These are phyloP conservation scores for Pinus albicaulis DNA, from an alignment of 75 land plant species.

Conservation along the genomic window DNA sequence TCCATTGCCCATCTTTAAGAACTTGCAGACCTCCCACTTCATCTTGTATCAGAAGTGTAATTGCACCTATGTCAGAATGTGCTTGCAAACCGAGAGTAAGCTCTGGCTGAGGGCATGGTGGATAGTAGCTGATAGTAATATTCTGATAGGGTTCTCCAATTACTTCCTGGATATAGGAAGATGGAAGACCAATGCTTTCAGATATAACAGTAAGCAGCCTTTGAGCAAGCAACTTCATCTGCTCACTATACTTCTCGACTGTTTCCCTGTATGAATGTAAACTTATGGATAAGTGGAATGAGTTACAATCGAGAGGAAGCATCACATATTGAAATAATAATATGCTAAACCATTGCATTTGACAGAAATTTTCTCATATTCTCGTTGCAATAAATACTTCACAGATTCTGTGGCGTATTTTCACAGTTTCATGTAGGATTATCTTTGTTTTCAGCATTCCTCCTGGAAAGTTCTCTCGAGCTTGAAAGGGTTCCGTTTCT, in stretches of 20 bases:
- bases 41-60: constrained; percentile 81
- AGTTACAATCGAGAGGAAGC: neutral
- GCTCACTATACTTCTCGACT: constrained; percentile 61
- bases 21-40: constrained; percentile 90
- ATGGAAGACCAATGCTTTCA: constrained; percentile 52
- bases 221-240: constrained; percentile 58
- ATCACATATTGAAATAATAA: neutral
- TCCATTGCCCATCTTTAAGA: constrained; percentile 61
- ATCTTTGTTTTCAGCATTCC: neutral
- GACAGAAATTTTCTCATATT: neutral
- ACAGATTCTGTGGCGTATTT: neutral
- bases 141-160: constrained; percentile 90
- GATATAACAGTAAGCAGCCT: constrained; percentile 58
- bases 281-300: neutral
- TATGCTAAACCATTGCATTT: neutral
- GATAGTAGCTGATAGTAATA: constrained; percentile 89
- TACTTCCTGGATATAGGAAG: constrained; percentile 58
- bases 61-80: constrained; percentile 93
- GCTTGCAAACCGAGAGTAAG: constrained; percentile 84
- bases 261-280: constrained; percentile 27
- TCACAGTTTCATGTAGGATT: neutral
- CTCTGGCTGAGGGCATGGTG: constrained; percentile 94
- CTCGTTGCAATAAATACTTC: neutral
- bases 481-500: too few relatives aligned
- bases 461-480: too few relatives aligned